Base-by-base conservation (phyloP, 106 monocot genomes). In the Allium sativum region DNA sequence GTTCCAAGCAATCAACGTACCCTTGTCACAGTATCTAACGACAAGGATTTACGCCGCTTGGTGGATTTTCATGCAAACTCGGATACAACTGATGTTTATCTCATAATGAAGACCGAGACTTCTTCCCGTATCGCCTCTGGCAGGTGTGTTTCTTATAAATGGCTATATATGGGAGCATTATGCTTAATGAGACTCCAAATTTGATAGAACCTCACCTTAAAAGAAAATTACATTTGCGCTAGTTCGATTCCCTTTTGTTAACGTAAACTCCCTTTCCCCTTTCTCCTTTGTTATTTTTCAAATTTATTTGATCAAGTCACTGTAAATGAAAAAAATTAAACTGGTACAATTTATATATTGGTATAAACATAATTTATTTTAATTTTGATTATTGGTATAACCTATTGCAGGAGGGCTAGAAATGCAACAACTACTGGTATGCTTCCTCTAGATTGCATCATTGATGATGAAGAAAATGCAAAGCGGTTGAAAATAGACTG, bases 41-140 rank as follows among this genome's bases (percentile, higher is more conserved):
- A 96, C 84, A 87, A 88, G 64, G 96, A 96, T 69, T 61, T 96
- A 6, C 67, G 76, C 13, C 82, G 96, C 21, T 87, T 96, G 96
- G 80, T 96, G 21, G 84, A 91, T 71, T 96, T 82, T 52, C 77
- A 88, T 67, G 67, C 68, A 13, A 73, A 79, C 40, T 84, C 96
- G 42, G 59, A 67, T 9, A 87, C 96, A 42, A 82, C 91, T 10
- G 87, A 96, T 76, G 65, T 96, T 55, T 96, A 67, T 66, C 21
- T 88, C 31, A 45, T 96, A 64, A 82, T 70, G 68, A 84, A 87
- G 68, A 62, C 44, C 41, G 87, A 87, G 31, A 65, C 21, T 65
- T 50, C 52, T 3, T 15, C 31, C 22, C 40, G 40, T 14, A 7
- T 40, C 31, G 5, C 31, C 21, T 40, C 22, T 50, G 45, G 73